phyloP scores from a whole-genome alignment of 768 basidiomycete species.

The Pleurotus eryngii region DNA sequence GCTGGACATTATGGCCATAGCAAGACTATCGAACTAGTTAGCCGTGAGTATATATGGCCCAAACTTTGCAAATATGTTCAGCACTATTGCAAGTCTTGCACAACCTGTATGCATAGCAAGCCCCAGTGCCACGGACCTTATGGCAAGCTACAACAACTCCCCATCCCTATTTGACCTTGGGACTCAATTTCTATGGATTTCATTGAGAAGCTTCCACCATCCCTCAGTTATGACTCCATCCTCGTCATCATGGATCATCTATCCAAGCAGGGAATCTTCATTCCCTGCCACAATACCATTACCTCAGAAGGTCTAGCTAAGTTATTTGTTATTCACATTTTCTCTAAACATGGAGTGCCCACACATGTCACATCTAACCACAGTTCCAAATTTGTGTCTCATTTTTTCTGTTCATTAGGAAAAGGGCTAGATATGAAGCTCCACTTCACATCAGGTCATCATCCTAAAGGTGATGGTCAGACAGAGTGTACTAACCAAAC shows the following conservation, averaged over 20 bases:
- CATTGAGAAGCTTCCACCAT: conserved; percentile 27
- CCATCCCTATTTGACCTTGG: conserved; percentile 7
- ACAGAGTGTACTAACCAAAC: too few species aligned
- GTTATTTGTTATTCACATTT: too few species aligned
- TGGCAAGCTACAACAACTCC: neutral
- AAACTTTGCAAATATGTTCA: conserved; percentile 9
- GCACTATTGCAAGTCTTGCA: conserved; percentile 12
- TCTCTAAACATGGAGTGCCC: too few species aligned
- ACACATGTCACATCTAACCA: too few species aligned
- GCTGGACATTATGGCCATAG: conserved; percentile 13
- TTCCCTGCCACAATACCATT: conserved; percentile 9
- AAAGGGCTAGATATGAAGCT: too few species aligned
- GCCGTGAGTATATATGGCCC: conserved; percentile 16
- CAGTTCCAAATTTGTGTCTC: too few species aligned
- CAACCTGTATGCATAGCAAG: conserved; percentile 12
- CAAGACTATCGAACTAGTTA: conserved; percentile 8
- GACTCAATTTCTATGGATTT: conserved; percentile 24
- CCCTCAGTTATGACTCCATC: conserved; percentile 29
- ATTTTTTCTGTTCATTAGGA: too few species aligned
- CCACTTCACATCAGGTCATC: too few species aligned
- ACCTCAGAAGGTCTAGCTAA: too few species aligned
- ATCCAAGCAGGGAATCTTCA: conserved; percentile 16
- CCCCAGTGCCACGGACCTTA: neutral
- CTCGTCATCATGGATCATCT: conserved; percentile 24
- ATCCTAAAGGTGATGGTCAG: too few species aligned